Evolutionary conservation across 192 early-diverging fungal species (phyloP).

Genomic region (Entomortierella lignicola): DNA sequence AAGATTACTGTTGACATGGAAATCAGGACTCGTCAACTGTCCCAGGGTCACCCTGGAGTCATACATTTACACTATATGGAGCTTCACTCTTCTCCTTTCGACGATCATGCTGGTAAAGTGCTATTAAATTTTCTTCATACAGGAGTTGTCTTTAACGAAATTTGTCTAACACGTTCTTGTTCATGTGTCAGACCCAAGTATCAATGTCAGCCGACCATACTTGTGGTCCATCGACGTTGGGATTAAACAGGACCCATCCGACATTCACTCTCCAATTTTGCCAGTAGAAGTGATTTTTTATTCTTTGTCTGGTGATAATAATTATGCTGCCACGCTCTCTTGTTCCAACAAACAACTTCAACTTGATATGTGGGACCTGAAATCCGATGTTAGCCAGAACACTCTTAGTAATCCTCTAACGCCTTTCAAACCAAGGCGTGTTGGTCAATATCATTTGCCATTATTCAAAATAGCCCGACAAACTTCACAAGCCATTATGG

Average conservation of each 20-base stretch:
- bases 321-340: background rate
- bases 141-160: background rate
- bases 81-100: background rate
- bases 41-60: background rate
- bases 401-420: background rate
- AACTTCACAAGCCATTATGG: background rate
- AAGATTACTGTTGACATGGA: background rate
- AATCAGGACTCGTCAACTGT: background rate
- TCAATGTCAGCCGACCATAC: background rate
- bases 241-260: background rate
- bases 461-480: background rate
- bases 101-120: background rate
- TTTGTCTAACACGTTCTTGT: background rate
- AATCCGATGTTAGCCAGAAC: background rate
- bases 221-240: background rate
- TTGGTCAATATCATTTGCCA: background rate
- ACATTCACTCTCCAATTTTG: background rate
- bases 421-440: background rate
- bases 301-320: background rate
- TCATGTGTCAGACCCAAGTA: background rate
- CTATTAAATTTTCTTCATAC: background rate
- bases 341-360: background rate
- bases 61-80: background rate
- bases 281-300: background rate
- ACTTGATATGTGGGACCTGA: background rate